Percentiles rank a stretch among this genome's conserved stretches.
phyloP scores from a whole-genome alignment of 2,329 filamentous ascomycete genomes.

The Dactylellina cionopaga region DNA sequence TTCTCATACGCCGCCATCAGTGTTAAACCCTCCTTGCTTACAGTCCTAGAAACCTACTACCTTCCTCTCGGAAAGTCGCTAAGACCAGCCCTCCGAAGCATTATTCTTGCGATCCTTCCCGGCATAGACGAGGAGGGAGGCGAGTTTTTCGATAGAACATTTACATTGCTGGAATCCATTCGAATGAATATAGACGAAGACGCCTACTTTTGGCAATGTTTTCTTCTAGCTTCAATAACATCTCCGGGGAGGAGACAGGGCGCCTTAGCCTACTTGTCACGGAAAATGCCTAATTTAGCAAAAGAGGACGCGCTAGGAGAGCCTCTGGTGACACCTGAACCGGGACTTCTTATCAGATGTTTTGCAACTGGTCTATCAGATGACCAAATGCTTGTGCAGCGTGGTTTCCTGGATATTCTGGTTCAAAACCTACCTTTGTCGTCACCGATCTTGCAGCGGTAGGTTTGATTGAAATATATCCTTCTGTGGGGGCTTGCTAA shows the following conservation, averaged over 20 bases:
- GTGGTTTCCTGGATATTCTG: constrained; percentile 90
- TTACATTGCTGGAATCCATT: constrained; percentile 78
- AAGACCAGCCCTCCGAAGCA: constrained; percentile 86
- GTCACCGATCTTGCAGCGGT: constrained; percentile 79
- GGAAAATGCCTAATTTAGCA: constrained; percentile 77
- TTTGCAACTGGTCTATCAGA: constrained; percentile 91
- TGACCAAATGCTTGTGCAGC: constrained; percentile 87
- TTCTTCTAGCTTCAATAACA: constrained; percentile 92
- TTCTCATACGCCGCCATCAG: constrained; percentile 94
- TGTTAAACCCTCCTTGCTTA: constrained; percentile 84
- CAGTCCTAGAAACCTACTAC: constrained; percentile 82
- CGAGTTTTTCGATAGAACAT: constrained; percentile 91
- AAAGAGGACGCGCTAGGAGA: constrained; percentile 64
- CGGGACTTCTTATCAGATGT: constrained; percentile 86
- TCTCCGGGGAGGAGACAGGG: constrained; percentile 85
- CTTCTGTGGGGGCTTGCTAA: neutral
- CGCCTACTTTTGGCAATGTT: constrained; percentile 96
- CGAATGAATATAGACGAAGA: constrained; percentile 67
- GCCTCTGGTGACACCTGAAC: constrained; percentile 86
- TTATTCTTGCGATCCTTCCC: constrained; percentile 87
- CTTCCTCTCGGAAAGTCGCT: constrained; percentile 76
- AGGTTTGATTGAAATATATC: constrained; percentile 63
- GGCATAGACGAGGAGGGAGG: constrained; percentile 95
- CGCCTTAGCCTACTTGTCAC: constrained; percentile 83
- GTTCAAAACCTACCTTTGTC: constrained; percentile 89